Conservation (phyloP, 1,284 basidiomycete genomes). For the Ceratobasidium theobromae region DNA sequence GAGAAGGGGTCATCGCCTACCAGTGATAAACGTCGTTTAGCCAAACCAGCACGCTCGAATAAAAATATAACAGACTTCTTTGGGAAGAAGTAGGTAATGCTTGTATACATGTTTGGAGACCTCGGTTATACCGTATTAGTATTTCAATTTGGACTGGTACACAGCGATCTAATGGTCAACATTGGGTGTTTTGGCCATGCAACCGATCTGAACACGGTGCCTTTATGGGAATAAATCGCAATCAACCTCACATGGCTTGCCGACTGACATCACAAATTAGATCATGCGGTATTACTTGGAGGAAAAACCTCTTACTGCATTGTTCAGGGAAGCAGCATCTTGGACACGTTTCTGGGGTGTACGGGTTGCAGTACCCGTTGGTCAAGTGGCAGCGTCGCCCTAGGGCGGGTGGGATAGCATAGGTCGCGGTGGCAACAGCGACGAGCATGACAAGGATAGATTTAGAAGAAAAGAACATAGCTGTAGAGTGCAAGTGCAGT, state of each 20-base stretch:
- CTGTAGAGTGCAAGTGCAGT: neutral
- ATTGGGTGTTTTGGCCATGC: no score
- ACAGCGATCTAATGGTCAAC: no score
- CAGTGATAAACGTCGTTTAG: neutral
- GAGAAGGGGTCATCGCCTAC: neutral
- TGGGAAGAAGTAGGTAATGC: conserved; percentile 2
- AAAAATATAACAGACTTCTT: conserved; percentile 17
- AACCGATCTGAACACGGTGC: no score
- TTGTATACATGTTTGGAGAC: neutral
- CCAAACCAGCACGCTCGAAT: neutral
- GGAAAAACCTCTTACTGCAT: conserved; percentile 16
- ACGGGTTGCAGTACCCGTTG: conserved; percentile 27
- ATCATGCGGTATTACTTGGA: neutral
- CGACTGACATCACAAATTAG: neutral
- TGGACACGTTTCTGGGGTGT: conserved; percentile 9
- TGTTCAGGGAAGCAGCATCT: conserved; percentile 29
- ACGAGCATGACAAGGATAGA: neutral
- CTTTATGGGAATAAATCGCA: neutral
- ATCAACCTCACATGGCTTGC: neutral
- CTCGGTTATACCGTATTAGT: neutral
- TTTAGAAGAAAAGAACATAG: neutral
- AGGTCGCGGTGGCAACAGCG: neutral
- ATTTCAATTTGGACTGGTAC: neutral
- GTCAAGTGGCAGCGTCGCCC: conserved; percentile 21
- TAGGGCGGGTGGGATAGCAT: neutral